Evolutionary conservation across 257 asterid species (phyloP).

Genomic region (Penstemon eatonii): DNA sequence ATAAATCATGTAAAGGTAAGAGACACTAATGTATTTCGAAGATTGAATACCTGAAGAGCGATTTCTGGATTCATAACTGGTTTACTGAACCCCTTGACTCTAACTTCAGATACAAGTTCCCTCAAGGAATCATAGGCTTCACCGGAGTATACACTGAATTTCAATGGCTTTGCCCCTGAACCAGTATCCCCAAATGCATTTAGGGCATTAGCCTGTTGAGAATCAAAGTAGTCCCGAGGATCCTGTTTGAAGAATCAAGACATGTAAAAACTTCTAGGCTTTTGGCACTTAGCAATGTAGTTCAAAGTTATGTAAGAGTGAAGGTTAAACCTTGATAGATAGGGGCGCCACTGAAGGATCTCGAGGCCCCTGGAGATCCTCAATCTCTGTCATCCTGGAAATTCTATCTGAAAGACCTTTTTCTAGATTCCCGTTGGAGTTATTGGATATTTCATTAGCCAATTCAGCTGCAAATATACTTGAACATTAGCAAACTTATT

Average conservation of each 20-base stretch:
- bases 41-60: constrained; percentile 67
- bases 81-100: constrained; percentile 59
- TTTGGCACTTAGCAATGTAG: constrained; percentile 13
- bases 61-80: constrained; percentile 68
- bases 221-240: constrained; percentile 95
- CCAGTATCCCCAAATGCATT: constrained; percentile 69
- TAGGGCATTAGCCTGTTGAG: constrained; percentile 85
- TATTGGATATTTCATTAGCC: constrained; percentile 59
- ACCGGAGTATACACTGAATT: constrained; percentile 52
- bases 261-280: constrained; percentile 25
- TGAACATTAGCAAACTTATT: constrained; percentile 27
- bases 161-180: constrained; percentile 50
- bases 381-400: constrained; percentile 75
- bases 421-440: constrained; percentile 50
- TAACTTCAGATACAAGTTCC: constrained; percentile 50
- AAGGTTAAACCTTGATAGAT: constrained; percentile 72
- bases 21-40: constrained; percentile 22
- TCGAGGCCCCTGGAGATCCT: constrained; percentile 92
- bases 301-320: not conserved
- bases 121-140: constrained; percentile 67
- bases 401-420: constrained; percentile 57
- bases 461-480: constrained; percentile 58
- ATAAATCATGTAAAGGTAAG: constrained; percentile 14
- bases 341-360: constrained; percentile 90
- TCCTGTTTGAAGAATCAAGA: constrained; percentile 57